Conservation (phyloP, 345 rosid species). For the Raphanus raphanistrum region DNA sequence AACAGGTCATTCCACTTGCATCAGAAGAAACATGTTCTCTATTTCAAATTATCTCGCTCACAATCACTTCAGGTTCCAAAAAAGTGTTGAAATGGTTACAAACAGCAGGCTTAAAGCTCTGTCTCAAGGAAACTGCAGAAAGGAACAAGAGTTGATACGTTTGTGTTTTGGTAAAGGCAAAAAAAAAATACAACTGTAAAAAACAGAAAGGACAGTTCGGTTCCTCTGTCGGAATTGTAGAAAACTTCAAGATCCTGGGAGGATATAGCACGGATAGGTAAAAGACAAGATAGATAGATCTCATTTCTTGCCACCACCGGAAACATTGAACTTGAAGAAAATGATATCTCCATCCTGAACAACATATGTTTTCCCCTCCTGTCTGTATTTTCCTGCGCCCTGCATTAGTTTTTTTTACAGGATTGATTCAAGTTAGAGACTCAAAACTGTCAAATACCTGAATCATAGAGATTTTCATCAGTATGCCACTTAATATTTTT, state of each 20-base stretch:
- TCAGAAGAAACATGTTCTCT: neutral
- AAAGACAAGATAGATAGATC: slow-evolving; percentile 8
- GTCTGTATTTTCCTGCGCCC: slow-evolving; percentile 93
- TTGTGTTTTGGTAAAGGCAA: slow-evolving; percentile 14
- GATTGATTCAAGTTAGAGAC: neutral
- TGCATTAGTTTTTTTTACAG: slow-evolving; percentile 29
- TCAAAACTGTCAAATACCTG: neutral
- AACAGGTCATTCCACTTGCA: neutral
- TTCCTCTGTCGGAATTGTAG: slow-evolving; percentile 17
- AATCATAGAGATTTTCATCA: neutral
- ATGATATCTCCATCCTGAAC: slow-evolving; percentile 95
- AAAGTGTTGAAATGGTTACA: slow-evolving; percentile 15
- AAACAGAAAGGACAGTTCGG: slow-evolving; percentile 26
- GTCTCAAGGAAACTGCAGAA: slow-evolving; percentile 19
- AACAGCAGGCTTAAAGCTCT: slow-evolving; percentile 13
- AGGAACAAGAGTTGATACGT: slow-evolving; percentile 10
- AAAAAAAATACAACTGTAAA: slow-evolving; percentile 10
- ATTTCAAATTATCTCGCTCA: neutral
- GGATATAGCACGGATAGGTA: slow-evolving; percentile 14
- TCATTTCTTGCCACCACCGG: slow-evolving; percentile 98
- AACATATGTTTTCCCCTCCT: slow-evolving; percentile 91
- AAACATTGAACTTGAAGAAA: slow-evolving; percentile 96
- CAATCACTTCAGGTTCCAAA: neutral
- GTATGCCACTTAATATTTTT: neutral
- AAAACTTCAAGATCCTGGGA: slow-evolving; percentile 26